Percentiles rank a stretch among this genome's conserved stretches.
Conservation (phyloP, 2,329 filamentous ascomycete genomes). For the Trichoderma hamatum region DNA sequence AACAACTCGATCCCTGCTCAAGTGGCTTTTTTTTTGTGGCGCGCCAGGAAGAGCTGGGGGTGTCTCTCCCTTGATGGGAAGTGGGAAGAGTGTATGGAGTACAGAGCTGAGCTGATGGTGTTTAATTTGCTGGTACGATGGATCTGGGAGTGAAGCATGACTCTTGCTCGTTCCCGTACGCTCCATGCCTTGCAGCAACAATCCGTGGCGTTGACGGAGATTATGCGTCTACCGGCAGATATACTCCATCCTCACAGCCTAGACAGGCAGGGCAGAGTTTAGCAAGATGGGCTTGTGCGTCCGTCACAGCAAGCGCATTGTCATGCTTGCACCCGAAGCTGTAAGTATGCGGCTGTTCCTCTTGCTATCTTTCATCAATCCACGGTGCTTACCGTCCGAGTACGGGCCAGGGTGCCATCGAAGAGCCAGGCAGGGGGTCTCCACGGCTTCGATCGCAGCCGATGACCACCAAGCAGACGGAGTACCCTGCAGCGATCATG, state of each 20-base stretch:
- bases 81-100: background rate
- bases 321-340: slow-evolving; percentile 1
- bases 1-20: slow-evolving; percentile 1
- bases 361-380: background rate
- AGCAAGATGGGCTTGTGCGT: background rate
- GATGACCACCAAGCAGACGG: background rate
- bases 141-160: background rate
- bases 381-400: background rate
- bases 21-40: slow-evolving; percentile 9
- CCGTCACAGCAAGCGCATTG: background rate
- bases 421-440: background rate
- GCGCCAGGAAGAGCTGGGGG: background rate
- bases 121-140: background rate
- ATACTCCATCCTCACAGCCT: background rate
- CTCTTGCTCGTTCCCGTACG: background rate
- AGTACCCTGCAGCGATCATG: slow-evolving; percentile 22
- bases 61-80: background rate
- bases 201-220: background rate
- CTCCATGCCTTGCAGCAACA: background rate
- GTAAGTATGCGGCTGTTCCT: background rate
- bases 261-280: no score
- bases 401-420: background rate
- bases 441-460: slow-evolving; percentile 9
- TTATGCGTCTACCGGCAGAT: background rate
- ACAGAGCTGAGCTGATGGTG: background rate